Base-by-base conservation (phyloP, 805 yeast species). In the Nakazawaea laoshanensis region DNA sequence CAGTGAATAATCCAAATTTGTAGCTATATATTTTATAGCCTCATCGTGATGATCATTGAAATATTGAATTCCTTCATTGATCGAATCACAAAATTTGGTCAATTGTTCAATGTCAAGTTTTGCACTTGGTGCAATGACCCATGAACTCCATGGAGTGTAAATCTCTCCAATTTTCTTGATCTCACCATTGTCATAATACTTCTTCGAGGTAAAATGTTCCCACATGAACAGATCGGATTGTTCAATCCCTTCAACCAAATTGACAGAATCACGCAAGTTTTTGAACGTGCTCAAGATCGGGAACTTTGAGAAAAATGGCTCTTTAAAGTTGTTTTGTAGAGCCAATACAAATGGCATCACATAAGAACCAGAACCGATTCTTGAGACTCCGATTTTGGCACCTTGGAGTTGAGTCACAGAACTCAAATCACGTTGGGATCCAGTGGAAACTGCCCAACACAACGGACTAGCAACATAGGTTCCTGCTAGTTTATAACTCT, bases 71-170 rank as follows among this genome's bases (percentile, higher is more conserved):
- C 96, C 96, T 36, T 68, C 55, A 47, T 76, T 70, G 24, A 86
- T 59, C 1, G 77, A 77, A 2, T 50, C 45, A 30, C 76, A 42
- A 39, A 86, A 78, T 3, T 44, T 45, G 3, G 38, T 35, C 26
- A 67, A 43, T 4, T 47, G 51, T 13, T 49, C 44, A n/a, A 48
- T 45, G 4, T 41, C 19, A 4, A 67, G 43, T n/a, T 57, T 60
- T 11, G 58, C 48, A 33, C 66, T 55, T 4, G 74, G 74, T 14
- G 75, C 73, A 30, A 86, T 66, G 11, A 85, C 88, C 96, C 96
- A 87, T 2, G 94, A 82, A 8, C 96, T 89, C 96, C 96, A 87
- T 13, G 96, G 96, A 1, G 96, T 87, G 57, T 81, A 83, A 37
- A 87, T 86, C 43, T 82, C 84, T 11, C 95, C 96, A 39, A 87